Evolutionary conservation across 768 basidiomycete species (phyloP).

Genomic region (Lentinula detonsa): DNA sequence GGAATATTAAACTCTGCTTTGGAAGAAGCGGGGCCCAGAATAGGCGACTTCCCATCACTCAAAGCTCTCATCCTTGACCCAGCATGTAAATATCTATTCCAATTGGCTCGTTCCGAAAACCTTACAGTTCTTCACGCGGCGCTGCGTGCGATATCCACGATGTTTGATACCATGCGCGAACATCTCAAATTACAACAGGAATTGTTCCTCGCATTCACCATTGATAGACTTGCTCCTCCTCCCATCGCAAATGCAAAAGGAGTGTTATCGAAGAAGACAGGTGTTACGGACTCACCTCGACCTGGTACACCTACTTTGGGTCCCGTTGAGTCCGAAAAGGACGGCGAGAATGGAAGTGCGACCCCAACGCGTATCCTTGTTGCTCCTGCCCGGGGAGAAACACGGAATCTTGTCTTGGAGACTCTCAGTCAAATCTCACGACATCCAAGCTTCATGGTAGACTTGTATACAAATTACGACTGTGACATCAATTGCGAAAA

Average conservation of each 20-base stretch:
- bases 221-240: constrained; percentile 80
- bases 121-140: constrained; percentile 71
- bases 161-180: constrained; percentile 81
- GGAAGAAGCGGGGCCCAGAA: constrained; percentile 72
- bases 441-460: constrained; percentile 90
- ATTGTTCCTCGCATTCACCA: constrained; percentile 88
- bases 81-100: constrained; percentile 96
- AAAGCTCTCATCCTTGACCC: constrained; percentile 74
- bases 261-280: constrained; percentile 24
- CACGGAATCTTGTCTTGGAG: constrained; percentile 85
- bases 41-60: constrained; percentile 76
- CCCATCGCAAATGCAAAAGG: constrained; percentile 19
- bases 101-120: constrained; percentile 90
- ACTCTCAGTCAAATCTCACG: constrained; percentile 76
- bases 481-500: constrained; percentile 97
- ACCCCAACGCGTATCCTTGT: constrained; percentile 54
- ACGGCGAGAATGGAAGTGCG: constrained; percentile 36
- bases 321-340: constrained; percentile 34
- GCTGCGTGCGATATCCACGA: constrained; percentile 79
- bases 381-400: constrained; percentile 79
- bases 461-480: constrained; percentile 94
- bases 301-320: constrained; percentile 46
- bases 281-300: constrained; percentile 33
- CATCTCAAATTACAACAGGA: constrained; percentile 94
- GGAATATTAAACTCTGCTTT: constrained; percentile 84